These are phyloP conservation scores for Suillus subaureus DNA, from an alignment of 768 basidiomycete species.

Conservation along the genomic window DNA sequence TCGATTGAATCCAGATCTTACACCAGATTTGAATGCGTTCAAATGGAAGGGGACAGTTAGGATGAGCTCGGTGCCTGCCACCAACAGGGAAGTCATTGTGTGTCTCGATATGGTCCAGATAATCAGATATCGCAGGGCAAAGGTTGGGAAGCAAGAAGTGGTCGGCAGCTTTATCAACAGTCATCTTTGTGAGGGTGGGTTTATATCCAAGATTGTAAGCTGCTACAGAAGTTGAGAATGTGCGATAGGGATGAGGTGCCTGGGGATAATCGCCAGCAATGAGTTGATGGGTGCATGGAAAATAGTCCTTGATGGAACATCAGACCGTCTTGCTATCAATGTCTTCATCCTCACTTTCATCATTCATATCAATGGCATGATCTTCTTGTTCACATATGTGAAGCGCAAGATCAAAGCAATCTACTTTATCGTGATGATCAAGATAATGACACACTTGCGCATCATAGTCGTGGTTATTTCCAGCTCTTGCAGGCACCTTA, in stretches of 20 bases:
- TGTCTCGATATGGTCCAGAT: neutral
- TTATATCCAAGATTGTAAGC: neutral
- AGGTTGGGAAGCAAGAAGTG: neutral
- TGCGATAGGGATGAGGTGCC: neutral
- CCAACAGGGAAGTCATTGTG: neutral
- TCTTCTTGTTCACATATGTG: neutral
- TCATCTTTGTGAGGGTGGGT: neutral
- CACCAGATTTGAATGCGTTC: neutral
- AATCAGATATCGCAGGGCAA: neutral
- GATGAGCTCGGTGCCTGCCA: neutral
- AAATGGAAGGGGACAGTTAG: neutral
- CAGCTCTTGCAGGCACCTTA: constrained; percentile 6
- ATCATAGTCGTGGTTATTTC: constrained; percentile 10
- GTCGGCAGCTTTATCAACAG: neutral
- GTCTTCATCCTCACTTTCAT: neutral
- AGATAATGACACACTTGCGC: constrained; percentile 5
- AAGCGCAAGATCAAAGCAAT: neutral
- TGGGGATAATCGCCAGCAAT: neutral
- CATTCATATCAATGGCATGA: neutral
- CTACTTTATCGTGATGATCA: neutral
- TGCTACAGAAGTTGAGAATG: neutral
- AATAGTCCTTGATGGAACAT: neutral
- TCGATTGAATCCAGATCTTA: neutral
- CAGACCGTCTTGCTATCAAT: neutral
- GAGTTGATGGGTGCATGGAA: neutral